These are phyloP conservation scores for Lepiota brunneoincarnata DNA, from an alignment of 768 basidiomycete species.

Conservation along the genomic window DNA sequence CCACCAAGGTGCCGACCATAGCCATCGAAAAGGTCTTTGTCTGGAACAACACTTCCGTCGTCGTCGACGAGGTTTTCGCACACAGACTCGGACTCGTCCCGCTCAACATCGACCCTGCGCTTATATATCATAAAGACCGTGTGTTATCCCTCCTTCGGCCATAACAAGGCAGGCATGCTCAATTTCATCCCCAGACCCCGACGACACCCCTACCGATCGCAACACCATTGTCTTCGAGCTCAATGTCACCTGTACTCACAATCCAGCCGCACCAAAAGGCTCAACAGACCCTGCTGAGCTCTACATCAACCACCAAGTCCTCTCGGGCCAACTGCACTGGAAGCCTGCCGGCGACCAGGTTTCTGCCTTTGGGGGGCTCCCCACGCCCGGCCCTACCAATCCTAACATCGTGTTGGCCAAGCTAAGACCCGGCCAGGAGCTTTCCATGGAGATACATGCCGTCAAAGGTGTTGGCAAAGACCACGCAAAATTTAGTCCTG, in stretches of 20 bases:
- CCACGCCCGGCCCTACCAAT: slow-evolving; percentile 63
- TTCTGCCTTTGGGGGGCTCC: slow-evolving; percentile 47
- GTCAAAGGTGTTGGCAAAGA: slow-evolving; percentile 91
- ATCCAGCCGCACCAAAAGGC: slow-evolving; percentile 50
- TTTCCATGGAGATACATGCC: slow-evolving; percentile 86
- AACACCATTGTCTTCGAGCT: slow-evolving; percentile 91
- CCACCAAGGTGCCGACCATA: slow-evolving; percentile 78
- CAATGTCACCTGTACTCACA: slow-evolving; percentile 62
- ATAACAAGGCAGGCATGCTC: not conserved
- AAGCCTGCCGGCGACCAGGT: slow-evolving; percentile 80
- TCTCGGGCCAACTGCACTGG: slow-evolving; percentile 71
- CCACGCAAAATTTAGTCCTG: slow-evolving; percentile 96
- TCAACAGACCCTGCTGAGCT: slow-evolving; percentile 56
- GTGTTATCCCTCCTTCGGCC: slow-evolving; percentile 14
- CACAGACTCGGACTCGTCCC: slow-evolving; percentile 93
- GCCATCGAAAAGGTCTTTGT: slow-evolving; percentile 90
- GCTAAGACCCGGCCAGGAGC: slow-evolving; percentile 84
- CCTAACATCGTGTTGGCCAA: slow-evolving; percentile 88
- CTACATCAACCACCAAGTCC: slow-evolving; percentile 70
- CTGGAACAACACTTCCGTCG: slow-evolving; percentile 92
- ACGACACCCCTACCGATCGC: slow-evolving; percentile 75
- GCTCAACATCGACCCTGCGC: slow-evolving; percentile 77
- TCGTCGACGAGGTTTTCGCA: slow-evolving; percentile 91
- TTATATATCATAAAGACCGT: slow-evolving; percentile 57
- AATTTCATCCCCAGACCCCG: slow-evolving; percentile 24